phyloP scores from a whole-genome alignment of 306 rosid species.

The Prunus fruticosa region DNA sequence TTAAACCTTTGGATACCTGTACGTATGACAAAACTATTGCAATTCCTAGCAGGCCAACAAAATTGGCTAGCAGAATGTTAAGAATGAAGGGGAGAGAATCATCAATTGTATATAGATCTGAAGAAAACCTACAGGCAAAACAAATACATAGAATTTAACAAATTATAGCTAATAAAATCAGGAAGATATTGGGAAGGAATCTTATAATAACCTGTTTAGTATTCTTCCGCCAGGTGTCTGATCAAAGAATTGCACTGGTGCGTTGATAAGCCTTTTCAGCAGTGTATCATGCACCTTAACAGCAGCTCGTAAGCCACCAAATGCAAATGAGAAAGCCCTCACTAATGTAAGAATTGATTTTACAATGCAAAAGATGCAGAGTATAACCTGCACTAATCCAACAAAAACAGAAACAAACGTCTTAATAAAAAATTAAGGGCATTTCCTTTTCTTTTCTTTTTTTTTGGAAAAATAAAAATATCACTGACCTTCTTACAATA shows the following conservation, averaged over 20 bases:
- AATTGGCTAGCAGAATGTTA: constrained; percentile 94
- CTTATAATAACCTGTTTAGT: constrained; percentile 66
- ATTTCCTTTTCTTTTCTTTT: no score
- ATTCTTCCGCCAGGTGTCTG: constrained; percentile 92
- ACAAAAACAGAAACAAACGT: background rate
- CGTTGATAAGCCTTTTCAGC: constrained; percentile 67
- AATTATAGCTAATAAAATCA: background rate
- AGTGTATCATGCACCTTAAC: constrained; percentile 72
- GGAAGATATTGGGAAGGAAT: constrained; percentile 23
- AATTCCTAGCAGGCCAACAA: constrained; percentile 88
- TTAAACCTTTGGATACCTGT: constrained; percentile 54
- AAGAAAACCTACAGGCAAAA: constrained; percentile 71
- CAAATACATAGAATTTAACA: constrained; percentile 7
- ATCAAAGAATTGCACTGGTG: constrained; percentile 82
- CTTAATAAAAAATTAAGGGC: background rate
- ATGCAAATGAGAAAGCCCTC: constrained; percentile 96
- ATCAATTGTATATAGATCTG: constrained; percentile 93
- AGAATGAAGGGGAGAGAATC: constrained; percentile 95
- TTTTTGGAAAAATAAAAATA: no score
- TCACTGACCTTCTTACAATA: background rate
- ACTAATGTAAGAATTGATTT: constrained; percentile 84
- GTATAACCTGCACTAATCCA: constrained; percentile 59
- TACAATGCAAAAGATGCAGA: constrained; percentile 67
- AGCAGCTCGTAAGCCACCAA: constrained; percentile 91
- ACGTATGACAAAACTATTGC: constrained; percentile 75